phyloP scores from a whole-genome alignment of 2,329 filamentous ascomycete species.

The Ophiostoma triangulosporum region DNA sequence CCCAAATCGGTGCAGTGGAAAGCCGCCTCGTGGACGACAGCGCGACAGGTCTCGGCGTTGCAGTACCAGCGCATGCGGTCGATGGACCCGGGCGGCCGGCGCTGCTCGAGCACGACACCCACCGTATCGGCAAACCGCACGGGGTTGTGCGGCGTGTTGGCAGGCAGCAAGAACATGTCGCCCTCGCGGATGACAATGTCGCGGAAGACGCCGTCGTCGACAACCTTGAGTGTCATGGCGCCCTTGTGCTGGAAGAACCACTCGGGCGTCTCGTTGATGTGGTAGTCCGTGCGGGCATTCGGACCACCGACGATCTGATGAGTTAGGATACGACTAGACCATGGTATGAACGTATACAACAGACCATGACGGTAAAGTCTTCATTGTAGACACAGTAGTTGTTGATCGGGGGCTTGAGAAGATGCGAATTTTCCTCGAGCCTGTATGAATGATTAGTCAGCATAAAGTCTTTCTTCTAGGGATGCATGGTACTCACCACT shows the following conservation, averaged over 20 bases:
- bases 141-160: constrained; percentile 93
- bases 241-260: constrained; percentile 98
- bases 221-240: constrained; percentile 84
- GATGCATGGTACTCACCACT: constrained; percentile 33
- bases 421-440: constrained; percentile 82
- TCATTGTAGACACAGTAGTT: constrained; percentile 95
- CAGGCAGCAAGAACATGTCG: constrained; percentile 82
- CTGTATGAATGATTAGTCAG: constrained; percentile 31
- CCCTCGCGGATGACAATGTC: constrained; percentile 87
- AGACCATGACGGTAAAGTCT: constrained; percentile 66
- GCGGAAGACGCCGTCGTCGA: constrained; percentile 58
- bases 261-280: constrained; percentile 91
- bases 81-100: constrained; percentile 51
- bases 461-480: background rate
- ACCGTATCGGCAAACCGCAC: constrained; percentile 88
- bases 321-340: background rate
- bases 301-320: constrained; percentile 62
- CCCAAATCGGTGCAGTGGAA: constrained; percentile 88
- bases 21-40: constrained; percentile 67
- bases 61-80: constrained; percentile 81
- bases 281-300: constrained; percentile 93
- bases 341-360: background rate
- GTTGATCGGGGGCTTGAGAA: constrained; percentile 87
- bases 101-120: constrained; percentile 85
- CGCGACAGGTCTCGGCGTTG: constrained; percentile 38